phyloP scores from a whole-genome alignment of 2,329 filamentous ascomycete species.

The Fusarium bactridioides region DNA sequence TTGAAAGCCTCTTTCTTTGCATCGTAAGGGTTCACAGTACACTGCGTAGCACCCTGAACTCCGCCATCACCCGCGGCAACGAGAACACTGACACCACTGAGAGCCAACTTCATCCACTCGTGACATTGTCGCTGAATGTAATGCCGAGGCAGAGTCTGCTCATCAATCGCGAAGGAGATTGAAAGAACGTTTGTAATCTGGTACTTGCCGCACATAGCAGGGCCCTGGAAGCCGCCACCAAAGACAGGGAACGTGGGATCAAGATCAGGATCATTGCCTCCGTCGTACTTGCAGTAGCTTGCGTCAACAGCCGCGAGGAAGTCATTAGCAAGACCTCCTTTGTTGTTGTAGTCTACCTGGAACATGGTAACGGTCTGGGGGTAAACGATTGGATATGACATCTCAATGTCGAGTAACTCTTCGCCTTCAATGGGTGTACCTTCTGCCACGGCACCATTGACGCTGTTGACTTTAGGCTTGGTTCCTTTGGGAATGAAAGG shows the following conservation, averaged over 20 bases:
- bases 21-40: background rate
- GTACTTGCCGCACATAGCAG: constrained; percentile 5
- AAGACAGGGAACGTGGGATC: background rate
- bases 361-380: background rate
- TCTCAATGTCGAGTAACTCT: background rate
- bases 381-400: background rate
- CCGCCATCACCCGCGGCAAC: background rate
- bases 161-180: background rate
- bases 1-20: background rate
- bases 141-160: background rate
- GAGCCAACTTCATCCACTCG: constrained; percentile 7
- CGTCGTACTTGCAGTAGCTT: constrained; percentile 6
- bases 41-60: background rate
- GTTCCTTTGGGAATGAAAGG: background rate
- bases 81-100: background rate
- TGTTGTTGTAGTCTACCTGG: background rate
- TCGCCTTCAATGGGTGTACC: background rate
- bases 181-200: background rate
- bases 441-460: background rate
- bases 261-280: background rate
- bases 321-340: background rate
- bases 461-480: background rate
- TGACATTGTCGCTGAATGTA: background rate
- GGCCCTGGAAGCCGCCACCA: background rate
- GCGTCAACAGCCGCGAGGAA: background rate